Percentiles rank a stretch among this genome's conserved stretches.
phyloP scores from a whole-genome alignment of 2,329 filamentous ascomycete species.

The Trichophyton rubrum region DNA sequence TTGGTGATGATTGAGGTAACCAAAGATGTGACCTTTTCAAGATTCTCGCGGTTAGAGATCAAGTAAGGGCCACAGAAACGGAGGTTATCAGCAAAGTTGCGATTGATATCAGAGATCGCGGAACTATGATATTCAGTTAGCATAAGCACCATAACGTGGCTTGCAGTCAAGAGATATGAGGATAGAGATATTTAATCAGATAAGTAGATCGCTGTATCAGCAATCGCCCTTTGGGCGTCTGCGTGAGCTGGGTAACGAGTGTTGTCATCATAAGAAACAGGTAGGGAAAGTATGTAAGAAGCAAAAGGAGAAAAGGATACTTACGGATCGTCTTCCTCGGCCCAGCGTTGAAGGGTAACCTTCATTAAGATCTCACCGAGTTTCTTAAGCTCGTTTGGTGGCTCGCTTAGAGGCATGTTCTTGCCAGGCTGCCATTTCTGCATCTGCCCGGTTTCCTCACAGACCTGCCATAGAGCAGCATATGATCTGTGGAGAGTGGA shows the following conservation, averaged over 20 bases:
- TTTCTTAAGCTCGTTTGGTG: constrained; percentile 67
- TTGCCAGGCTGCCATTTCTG: constrained; percentile 80
- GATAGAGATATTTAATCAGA: constrained; percentile 11
- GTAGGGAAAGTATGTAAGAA: not conserved
- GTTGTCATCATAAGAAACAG: constrained; percentile 61
- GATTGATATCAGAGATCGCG: constrained; percentile 89
- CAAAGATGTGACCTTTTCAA: constrained; percentile 64
- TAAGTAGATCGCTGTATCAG: constrained; percentile 65
- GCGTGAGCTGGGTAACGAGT: constrained; percentile 99
- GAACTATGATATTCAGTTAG: constrained; percentile 48
- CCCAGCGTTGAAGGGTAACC: constrained; percentile 73
- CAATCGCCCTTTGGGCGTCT: constrained; percentile 76
- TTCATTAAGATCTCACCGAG: constrained; percentile 76
- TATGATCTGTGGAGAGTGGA: constrained; percentile 89
- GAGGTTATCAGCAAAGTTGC: constrained; percentile 77
- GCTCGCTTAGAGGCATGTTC: constrained; percentile 60
- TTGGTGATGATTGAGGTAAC: constrained; percentile 72
- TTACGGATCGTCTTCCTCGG: constrained; percentile 86
- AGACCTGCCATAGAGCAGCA: constrained; percentile 76
- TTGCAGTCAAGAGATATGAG: constrained; percentile 8
- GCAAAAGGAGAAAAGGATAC: constrained; percentile 27
- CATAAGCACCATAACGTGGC: constrained; percentile 7
- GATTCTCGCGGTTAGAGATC: constrained; percentile 57
- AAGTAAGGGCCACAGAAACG: constrained; percentile 84
- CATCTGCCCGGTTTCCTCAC: constrained; percentile 64